Evolutionary conservation across 2,329 filamentous ascomycete species (phyloP).

Genomic region (Fusarium hostae): DNA sequence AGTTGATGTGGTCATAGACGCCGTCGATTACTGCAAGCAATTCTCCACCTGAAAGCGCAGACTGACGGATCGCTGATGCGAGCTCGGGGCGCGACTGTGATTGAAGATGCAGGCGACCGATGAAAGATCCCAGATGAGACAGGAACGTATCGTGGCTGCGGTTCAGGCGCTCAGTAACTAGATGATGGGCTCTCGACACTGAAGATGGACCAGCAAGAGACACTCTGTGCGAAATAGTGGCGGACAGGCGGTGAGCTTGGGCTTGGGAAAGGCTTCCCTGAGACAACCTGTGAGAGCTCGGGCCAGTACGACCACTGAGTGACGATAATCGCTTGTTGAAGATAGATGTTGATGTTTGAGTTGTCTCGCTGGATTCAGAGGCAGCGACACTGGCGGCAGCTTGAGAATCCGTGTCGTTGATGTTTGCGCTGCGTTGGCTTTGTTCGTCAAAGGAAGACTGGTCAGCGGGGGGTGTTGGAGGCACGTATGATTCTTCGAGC

Average conservation of each 20-base stretch:
- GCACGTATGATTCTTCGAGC: constrained; percentile 66
- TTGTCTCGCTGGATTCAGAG: constrained; percentile 51
- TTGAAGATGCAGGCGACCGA: constrained; percentile 88
- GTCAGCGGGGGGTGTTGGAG: constrained; percentile 73
- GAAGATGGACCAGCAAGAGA: constrained; percentile 78
- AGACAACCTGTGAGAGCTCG: constrained; percentile 50
- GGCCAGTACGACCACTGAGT: constrained; percentile 50
- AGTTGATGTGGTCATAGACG: constrained; percentile 80
- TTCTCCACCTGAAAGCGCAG: constrained; percentile 82
- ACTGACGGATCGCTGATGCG: constrained; percentile 82
- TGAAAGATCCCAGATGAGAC: constrained; percentile 91
- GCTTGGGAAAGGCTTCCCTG: constrained; percentile 51
- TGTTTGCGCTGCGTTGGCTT: constrained; percentile 45
- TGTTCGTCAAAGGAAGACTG: constrained; percentile 60
- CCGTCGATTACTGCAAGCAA: constrained; percentile 84
- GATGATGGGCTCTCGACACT: constrained; percentile 71
- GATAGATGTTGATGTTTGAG: constrained; percentile 49
- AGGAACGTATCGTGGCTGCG: constrained; percentile 87
- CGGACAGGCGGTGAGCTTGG: constrained; percentile 60
- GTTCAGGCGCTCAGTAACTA: constrained; percentile 86
- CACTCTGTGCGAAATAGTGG: constrained; percentile 75
- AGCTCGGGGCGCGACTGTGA: constrained; percentile 90
- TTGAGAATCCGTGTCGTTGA: constrained; percentile 57
- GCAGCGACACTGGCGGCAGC: constrained; percentile 49
- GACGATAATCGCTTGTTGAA: constrained; percentile 61